Evolutionary conservation across 2,329 filamentous ascomycete genomes (phyloP), one percentile per base, ranked within the genome.

Genomic region (Fusarium bulbicola): DNA sequence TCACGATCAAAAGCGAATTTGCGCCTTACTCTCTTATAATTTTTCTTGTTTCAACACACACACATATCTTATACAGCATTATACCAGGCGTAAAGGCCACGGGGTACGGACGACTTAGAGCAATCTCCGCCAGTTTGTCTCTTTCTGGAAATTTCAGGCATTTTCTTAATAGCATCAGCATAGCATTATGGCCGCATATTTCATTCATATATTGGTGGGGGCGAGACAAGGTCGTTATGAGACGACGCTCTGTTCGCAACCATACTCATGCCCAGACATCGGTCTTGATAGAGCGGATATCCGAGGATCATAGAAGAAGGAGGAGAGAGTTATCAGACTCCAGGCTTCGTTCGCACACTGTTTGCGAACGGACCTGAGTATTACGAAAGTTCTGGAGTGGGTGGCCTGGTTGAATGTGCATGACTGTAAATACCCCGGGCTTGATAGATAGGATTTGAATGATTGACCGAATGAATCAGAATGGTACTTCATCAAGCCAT

Each of bases 51-150:
- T 68, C 42, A 39, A 50, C 52, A 52, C 43, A 53, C 28, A 50
- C 43, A 24, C n/a, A 57, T 66, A 59, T 72, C 40, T 61, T 72
- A 64, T 74, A 58, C 45, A 73, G 54, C 63, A 76, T 76, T 71
- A 77, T 77, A 77, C 71, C 74, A 77, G 71, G 71, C 73, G 21
- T 40, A 62, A 40, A 62, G 56, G 66, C 63, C 73, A 75, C 62
- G 56, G 74, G 53, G 62, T 56, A 62, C 65, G 70, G 74, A 56
- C 65, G 56, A 45, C 54, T 49, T 47, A 20, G 24, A 65, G 36
- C 28, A 63, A 46, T 61, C 58, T 64, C 52, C 60, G 37, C 57
- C 50, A 56, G 57, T 71, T 73, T 62, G 42, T 46, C 49, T 64
- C 37, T 72, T 30, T 42, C 50, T 46, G 66, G 71, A 46, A 70